Conservation (phyloP, 116 monocot genomes). For the Trichopus zeylanicus region DNA sequence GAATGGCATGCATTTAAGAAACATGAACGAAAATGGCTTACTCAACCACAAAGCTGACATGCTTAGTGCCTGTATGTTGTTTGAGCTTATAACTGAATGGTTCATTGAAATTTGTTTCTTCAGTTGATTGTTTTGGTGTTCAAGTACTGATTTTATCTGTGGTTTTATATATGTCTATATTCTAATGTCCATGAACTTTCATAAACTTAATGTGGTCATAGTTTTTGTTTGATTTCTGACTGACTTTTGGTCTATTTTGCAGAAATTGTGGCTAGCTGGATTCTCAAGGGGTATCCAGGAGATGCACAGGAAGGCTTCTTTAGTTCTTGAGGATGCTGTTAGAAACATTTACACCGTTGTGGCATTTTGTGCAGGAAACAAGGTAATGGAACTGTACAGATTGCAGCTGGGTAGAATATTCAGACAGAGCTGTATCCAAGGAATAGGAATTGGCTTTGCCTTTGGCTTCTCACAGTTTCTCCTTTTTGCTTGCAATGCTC, state of each 20-base stretch:
- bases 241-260: conserved; percentile 7
- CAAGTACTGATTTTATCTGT: too few relatives aligned
- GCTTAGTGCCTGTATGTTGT: too few relatives aligned
- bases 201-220: background rate
- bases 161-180: too few relatives aligned
- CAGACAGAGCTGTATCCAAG: conserved; percentile 66
- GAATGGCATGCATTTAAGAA: too few relatives aligned
- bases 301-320: conserved; percentile 93
- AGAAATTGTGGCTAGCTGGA: conserved; percentile 99
- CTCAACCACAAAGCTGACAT: too few relatives aligned
- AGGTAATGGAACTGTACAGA: conserved; percentile 87
- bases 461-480: conserved; percentile 95
- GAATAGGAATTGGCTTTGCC: conserved; percentile 75
- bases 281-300: conserved; percentile 96
- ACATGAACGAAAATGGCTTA: too few relatives aligned
- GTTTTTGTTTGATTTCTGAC: background rate
- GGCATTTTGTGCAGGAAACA: conserved; percentile 91
- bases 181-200: too few relatives aligned
- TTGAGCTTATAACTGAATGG: too few relatives aligned
- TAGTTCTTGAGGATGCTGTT: conserved; percentile 97
- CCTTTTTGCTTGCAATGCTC: conserved; percentile 92
- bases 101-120: too few relatives aligned
- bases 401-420: conserved; percentile 67
- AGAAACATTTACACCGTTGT: conserved; percentile 98
- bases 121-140: too few relatives aligned